Evolutionary conservation across 257 asterid species (phyloP).

Genomic region (Solanum paucissectum): DNA sequence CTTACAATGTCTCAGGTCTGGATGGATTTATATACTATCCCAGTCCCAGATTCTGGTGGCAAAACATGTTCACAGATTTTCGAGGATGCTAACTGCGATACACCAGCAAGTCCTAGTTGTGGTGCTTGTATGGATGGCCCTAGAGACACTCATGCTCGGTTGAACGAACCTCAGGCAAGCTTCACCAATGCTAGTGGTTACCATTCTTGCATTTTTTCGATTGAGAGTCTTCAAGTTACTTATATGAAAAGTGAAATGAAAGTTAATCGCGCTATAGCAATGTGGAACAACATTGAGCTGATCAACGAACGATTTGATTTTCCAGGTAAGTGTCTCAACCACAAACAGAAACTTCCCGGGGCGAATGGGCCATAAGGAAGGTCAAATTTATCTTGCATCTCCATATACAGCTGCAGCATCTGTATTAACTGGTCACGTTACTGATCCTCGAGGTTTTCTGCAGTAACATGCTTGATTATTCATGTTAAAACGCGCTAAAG

Average conservation of each 20-base stretch:
- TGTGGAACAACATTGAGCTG: not conserved
- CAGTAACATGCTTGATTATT: slow-evolving; percentile 23
- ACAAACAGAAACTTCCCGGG: slow-evolving; percentile 87
- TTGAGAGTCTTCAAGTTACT: not conserved
- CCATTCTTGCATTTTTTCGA: not conserved
- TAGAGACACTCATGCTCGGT: slow-evolving; percentile 43
- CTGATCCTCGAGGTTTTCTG: slow-evolving; percentile 85
- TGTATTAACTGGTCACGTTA: slow-evolving; percentile 76
- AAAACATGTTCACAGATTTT: slow-evolving; percentile 90
- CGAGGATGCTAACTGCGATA: slow-evolving; percentile 94
- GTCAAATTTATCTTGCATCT: slow-evolving; percentile 91
- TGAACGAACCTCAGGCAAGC: slow-evolving; percentile 83
- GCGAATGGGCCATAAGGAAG: slow-evolving; percentile 93
- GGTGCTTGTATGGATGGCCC: slow-evolving; percentile 94
- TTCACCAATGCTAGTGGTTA: not conserved
- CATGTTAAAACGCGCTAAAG: not conserved
- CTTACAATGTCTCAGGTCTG: slow-evolving; percentile 46
- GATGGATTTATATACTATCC: slow-evolving; percentile 83
- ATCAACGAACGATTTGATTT: not conserved
- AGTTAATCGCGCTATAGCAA: not conserved
- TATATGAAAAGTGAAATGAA: not conserved
- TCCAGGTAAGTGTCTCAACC: slow-evolving; percentile 79
- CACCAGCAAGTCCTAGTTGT: slow-evolving; percentile 93
- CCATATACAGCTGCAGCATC: slow-evolving; percentile 98
- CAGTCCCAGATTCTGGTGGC: slow-evolving; percentile 87